Evolutionary conservation across 352 stramenopile species (phyloP), one percentile per base, ranked within the genome.

Genomic region (Globisporangium barbulae): DNA sequence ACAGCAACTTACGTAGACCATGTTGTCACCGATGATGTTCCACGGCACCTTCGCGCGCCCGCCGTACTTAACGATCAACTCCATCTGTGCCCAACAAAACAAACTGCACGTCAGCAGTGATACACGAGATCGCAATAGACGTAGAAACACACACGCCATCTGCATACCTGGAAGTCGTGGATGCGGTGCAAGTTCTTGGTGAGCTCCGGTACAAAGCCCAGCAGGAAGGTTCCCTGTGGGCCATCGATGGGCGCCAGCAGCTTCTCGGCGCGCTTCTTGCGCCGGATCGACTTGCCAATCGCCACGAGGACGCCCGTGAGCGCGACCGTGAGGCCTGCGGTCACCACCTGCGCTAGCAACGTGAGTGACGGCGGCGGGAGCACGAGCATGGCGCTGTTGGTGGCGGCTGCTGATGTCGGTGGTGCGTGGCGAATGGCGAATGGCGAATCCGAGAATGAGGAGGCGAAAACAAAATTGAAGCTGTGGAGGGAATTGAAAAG

Each of bases 81-180:
- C 15, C 39, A 45, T 45, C 8, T 42, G 25, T 28, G 25, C 25
- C 1, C 25, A 28, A 42, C 15, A 45, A 3, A 45, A 3, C 13
- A 74, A 15, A 74, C 30, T 81, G 75, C 17, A 89, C 65, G 48
- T 64, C 37, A 88, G 53, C 49, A 28, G 2, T 28, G 25, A 28
- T 28, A 28, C 25, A 28, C 25, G 25, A 28, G 25, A 28, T 28
- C 25, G 25, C 25, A 28, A 28, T 28, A 28, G 25, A 28, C 2
- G 25, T 2, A 25, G 17, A 17, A 48, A 48, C 42, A n/a, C 42
- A 48, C 9, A 52, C 19, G 8, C 13, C 15, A 33, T 17, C 2
- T 17, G 25, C 10, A n/a, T 47, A 59, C 49, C 60, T 61, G 60
- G 28, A 63, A 68, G n/a, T 68, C 47, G 54, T 70, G 68, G 19